Base-by-base conservation (phyloP, 2,329 filamentous ascomycete genomes). In the Stachybotrys chartarum region DNA sequence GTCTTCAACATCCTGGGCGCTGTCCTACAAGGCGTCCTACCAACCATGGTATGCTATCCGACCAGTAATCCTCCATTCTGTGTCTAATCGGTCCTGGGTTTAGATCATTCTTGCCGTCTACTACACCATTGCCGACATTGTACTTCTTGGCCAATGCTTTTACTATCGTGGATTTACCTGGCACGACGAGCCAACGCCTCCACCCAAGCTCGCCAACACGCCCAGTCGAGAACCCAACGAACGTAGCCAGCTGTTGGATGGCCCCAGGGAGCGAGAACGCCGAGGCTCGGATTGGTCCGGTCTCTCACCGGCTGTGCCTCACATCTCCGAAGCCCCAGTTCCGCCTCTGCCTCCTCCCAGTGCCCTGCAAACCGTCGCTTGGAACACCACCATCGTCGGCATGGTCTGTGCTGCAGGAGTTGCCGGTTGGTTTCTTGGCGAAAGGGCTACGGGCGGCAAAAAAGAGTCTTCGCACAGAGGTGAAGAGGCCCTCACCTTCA, bases 1-100 rank as follows among this genome's bases (percentile, higher is more conserved):
- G 86, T 97, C 61, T 97, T 96, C 79, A 97, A 97, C 69, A 95
- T 97, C 59, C 79, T 96, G 3, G 93, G 93, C n/a, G 90, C 91
- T 17, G 84, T 97, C 16, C 72, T 97, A 11, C 93, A 97, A 70
- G 88, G 90, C 55, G 93, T 99, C 7, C 73, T 97, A 54, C 92
- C 94, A 1, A 99, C 93, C 0, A 97, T 97, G 91, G 82, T 86
- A 68, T 58, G 73, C 48, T 42, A 2, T 49, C 24, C 45, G 3
- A 35, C 48, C 17, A 8, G 6, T 4, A 47, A 24, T 32, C 10
- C 14, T 7, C 24, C 47, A 6, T 7, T 39, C 12, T 14, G 45
- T n/a, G 10, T 12, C 45, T 47, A 47, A n/a, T 49, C 17, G 14
- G 5, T 10, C 35, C 8, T 42, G 10, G 35, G 3, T 10, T 3